Conservation (phyloP, 129 eudicot genomes). For the Pulicaria dysenterica region DNA sequence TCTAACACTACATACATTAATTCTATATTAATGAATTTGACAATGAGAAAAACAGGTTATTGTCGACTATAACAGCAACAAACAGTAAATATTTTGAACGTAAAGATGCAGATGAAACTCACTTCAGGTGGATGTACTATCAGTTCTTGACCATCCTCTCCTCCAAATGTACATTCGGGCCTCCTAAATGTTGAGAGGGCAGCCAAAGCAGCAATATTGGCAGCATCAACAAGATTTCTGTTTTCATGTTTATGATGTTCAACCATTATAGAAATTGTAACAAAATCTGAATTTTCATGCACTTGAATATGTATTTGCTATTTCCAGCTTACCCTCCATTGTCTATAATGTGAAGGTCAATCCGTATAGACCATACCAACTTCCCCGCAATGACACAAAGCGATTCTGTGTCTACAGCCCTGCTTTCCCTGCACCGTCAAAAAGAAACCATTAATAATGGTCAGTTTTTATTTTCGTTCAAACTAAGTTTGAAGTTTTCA, state of each 20-base stretch:
- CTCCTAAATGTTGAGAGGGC: conserved; percentile 84
- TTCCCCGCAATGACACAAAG: conserved; percentile 92
- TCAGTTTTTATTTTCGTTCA: too few relatives aligned
- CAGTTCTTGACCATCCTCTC: conserved; percentile 93
- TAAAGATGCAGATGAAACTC: conserved; percentile 10
- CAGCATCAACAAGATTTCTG: conserved; percentile 99
- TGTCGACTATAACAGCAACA: not conserved
- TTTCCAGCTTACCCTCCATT: conserved; percentile 82
- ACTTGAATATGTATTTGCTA: not conserved
- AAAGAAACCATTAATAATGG: too few relatives aligned
- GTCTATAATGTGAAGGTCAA: conserved; percentile 89
- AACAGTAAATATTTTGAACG: not conserved
- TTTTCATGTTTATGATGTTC: not conserved
- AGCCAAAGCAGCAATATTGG: conserved; percentile 95
- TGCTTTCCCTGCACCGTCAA: conserved; percentile 76
- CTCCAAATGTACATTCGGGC: conserved; percentile 91
- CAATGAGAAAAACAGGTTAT: not conserved
- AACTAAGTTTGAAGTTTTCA: too few relatives aligned
- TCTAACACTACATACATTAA: too few relatives aligned
- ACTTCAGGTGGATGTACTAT: conserved; percentile 90
- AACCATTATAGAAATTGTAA: not conserved
- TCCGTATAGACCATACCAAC: conserved; percentile 85
- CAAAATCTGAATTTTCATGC: not conserved
- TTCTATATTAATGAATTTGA: not conserved
- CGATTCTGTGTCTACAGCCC: conserved; percentile 94